phyloP scores from a whole-genome alignment of 805 yeast species.

The Yamadazyma tumulicola region DNA sequence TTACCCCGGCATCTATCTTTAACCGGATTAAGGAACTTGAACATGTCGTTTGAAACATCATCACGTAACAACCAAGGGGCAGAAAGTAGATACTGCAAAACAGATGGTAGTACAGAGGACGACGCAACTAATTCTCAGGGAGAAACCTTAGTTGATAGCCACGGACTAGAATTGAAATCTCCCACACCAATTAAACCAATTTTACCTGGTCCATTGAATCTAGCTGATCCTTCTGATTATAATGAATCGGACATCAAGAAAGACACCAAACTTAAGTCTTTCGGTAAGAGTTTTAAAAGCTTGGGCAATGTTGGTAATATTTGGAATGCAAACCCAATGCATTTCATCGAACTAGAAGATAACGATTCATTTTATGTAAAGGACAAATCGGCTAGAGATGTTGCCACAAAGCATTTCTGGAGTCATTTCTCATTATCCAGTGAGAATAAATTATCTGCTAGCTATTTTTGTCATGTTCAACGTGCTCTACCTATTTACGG shows the following conservation, averaged over 20 bases:
- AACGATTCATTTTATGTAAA: conserved; percentile 47
- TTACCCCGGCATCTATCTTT: conserved; percentile 35
- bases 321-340: conserved; percentile 63
- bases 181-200: conserved; percentile 8
- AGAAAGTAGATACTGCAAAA: conserved; percentile 19
- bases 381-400: conserved; percentile 38
- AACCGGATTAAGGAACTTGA: conserved; percentile 27
- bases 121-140: too few relatives aligned
- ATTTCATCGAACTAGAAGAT: conserved; percentile 47
- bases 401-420: conserved; percentile 57
- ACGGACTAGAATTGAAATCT: conserved; percentile 3
- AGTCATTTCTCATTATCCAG: conserved; percentile 61
- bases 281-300: conserved; percentile 27
- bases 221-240: conserved; percentile 25
- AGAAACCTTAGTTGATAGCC: neutral
- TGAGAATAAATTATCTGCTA: conserved; percentile 52
- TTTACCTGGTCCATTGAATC: conserved; percentile 19
- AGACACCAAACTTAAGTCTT: conserved; percentile 14
- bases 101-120: conserved; percentile 1
- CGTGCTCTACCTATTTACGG: conserved; percentile 81
- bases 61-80: conserved; percentile 21
- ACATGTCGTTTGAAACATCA: conserved; percentile 33
- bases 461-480: conserved; percentile 67
- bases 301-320: conserved; percentile 27
- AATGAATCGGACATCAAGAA: conserved; percentile 10